phyloP scores from a whole-genome alignment of 805 yeast genomes.

The Yamadazyma sp. region DNA sequence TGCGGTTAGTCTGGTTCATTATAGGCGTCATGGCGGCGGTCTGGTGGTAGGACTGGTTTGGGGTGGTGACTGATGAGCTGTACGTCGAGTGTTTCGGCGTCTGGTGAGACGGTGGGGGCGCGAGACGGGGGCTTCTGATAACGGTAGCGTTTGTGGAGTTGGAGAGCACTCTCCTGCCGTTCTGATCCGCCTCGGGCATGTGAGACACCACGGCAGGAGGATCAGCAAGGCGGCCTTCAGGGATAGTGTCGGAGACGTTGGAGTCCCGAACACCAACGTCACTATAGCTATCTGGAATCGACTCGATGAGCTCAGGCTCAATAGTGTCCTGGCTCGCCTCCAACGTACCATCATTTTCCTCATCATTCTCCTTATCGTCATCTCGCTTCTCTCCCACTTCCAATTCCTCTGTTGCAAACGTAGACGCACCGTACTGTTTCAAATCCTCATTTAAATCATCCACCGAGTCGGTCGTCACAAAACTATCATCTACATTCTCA shows the following conservation, averaged over 20 bases:
- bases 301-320: background rate
- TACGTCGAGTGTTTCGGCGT: constrained; percentile 11
- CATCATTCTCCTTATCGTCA: constrained; percentile 6
- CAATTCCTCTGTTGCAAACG: constrained; percentile 6
- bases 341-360: constrained; percentile 10
- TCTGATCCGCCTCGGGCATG: constrained; percentile 1
- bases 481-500: constrained; percentile 31
- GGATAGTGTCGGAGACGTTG: too few species aligned
- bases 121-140: constrained; percentile 20
- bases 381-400: constrained; percentile 8
- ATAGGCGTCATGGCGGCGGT: constrained; percentile 34
- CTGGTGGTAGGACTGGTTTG: constrained; percentile 21
- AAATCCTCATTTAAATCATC: constrained; percentile 13
- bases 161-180: constrained; percentile 19
- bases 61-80: constrained; percentile 14
- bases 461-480: constrained; percentile 8
- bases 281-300: background rate
- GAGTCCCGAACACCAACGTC: too few species aligned
- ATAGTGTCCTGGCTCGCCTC: constrained; percentile 8
- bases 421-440: constrained; percentile 11
- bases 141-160: constrained; percentile 21
- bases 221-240: too few species aligned
- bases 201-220: too few species aligned
- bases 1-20: constrained; percentile 19
- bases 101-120: constrained; percentile 17